Base-by-base conservation (phyloP, 495 filamentous ascomycete species). In the Annulohypoxylon stygium region DNA sequence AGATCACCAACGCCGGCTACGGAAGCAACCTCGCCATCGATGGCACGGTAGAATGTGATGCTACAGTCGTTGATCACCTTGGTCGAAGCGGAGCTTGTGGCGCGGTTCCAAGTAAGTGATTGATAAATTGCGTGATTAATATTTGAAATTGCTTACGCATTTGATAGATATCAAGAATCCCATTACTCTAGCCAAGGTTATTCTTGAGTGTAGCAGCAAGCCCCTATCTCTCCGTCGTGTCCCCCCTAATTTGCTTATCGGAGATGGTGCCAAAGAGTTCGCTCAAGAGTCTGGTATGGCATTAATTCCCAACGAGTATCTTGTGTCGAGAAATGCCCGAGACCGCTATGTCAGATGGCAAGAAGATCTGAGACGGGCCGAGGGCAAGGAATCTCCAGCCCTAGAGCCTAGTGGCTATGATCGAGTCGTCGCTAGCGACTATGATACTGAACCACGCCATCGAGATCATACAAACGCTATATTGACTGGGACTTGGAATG, bases 1-100 rank as follows among this genome's bases (percentile, higher is more conserved):
- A 97, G 72, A 97, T 99, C 75, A 98, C 97, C 23, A 99, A 99
- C 80, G 91, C 95, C 14, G 96, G 97, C 14, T 98, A 91, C 74
- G 97, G 97, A 36, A 98, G 97, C 82, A 99, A 99, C 75, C 81
- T 98, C n/a, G 89, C 91, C 53, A 90, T 95, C 58, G 91, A 98
- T 71, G 96, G 96, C 2, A 88, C 89, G 14, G 96, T 97, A 25
- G 97, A 99, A 78, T 94, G 94, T 75, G 96, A 99, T 81, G 97
- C 96, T 37, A 93, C 93, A 0, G 88, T 99, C 41, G 90, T 98
- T 41, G 94, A 99, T 76, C 93, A 98, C 76, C 83, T 89, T 51
- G 96, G 96, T 10, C 89, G 93, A 73, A 98, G 95, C 80, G 96
- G 96, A 65, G 96, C 93, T 58, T 96, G 91, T 75, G 97, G 95